Percentiles rank a stretch among this genome's conserved stretches.
Conservation (phyloP, 2,329 filamentous ascomycete genomes). For the Colletotrichum brevisporum region DNA sequence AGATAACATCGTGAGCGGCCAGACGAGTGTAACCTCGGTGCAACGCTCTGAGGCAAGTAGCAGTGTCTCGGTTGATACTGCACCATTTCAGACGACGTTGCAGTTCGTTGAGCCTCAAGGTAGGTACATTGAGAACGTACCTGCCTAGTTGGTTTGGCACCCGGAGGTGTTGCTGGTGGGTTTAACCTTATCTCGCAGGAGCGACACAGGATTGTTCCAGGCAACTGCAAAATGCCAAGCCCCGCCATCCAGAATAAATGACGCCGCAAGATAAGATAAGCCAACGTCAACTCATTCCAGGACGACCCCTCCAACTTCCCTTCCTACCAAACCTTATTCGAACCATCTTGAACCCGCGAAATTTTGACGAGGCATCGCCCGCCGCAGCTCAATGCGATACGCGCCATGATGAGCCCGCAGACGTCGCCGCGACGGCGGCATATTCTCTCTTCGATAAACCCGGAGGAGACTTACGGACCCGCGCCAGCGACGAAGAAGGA, state of each 20-base stretch:
- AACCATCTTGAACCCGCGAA: neutral
- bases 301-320: slow-evolving; percentile 26
- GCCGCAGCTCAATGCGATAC: slow-evolving; percentile 44
- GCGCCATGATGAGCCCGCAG: slow-evolving; percentile 50
- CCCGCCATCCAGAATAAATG: slow-evolving; percentile 26
- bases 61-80: neutral
- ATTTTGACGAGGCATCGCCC: neutral
- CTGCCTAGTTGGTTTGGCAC: slow-evolving; percentile 6
- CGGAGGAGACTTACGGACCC: slow-evolving; percentile 41
- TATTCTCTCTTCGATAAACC: slow-evolving; percentile 65
- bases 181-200: slow-evolving; percentile 37
- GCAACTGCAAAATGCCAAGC: slow-evolving; percentile 29
- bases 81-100: slow-evolving; percentile 21
- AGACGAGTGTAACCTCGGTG: neutral
- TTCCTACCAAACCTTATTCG: slow-evolving; percentile 3
- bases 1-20: neutral
- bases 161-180: neutral
- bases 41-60: neutral
- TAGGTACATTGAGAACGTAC: slow-evolving; percentile 12
- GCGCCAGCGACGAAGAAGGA: slow-evolving; percentile 9
- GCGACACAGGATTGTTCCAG: slow-evolving; percentile 3
- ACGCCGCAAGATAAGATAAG: slow-evolving; percentile 39
- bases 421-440: slow-evolving; percentile 60
- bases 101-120: slow-evolving; percentile 30
- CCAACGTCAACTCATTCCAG: slow-evolving; percentile 32